Evolutionary conservation across 768 basidiomycete genomes (phyloP), one percentile per base, ranked within the genome.

Genomic region (Jaapia argillacea): DNA sequence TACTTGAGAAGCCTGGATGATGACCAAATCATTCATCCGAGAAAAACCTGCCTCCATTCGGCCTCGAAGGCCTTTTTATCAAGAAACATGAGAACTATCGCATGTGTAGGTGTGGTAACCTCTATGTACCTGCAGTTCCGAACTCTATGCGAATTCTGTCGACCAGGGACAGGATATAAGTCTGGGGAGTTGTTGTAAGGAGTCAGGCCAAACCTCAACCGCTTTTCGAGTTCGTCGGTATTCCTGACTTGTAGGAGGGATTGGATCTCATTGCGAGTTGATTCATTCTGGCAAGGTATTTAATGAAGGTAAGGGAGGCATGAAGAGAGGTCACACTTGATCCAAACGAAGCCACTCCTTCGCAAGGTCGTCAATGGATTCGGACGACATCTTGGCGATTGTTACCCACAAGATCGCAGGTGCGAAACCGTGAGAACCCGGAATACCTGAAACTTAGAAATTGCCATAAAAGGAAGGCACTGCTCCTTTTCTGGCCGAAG

Each of bases 31-130:
- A 55, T 93, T 93, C 86, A 93, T 91, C 44, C 85, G 74, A n/a
- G 85, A 72, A 75, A 83, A 90, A 1, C 90, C 90, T 5, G 88
- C 88, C 51, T 85, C 82, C 90, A 93, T 92, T 49, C 64, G 70
- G 1, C 81, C 87, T 52, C 87, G 67, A 18, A 90, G 66, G 42
- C 88, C 88, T n/a, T n/a, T n/a, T n/a, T 84, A 49, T 3, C 26
- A 26, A 16, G 40, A 4, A 42, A 26, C 23, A 23, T 48, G 40
- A 31, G 18, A 46, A 25, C 21, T 33, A 20, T 20, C 24, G 22
- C 24, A 50, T 22, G 42, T 20, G 16, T 14, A 45, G 18, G 5
- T 10, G 28, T 33, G 10, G 28, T 10, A 16, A 33, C 28, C 10
- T 33, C 16, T 33, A 33, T 59, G 47, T 57, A 81, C 88, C 88